Evolutionary conservation across 1,139 yeast species (phyloP).

Genomic region (Yamadazyma aaseri): DNA sequence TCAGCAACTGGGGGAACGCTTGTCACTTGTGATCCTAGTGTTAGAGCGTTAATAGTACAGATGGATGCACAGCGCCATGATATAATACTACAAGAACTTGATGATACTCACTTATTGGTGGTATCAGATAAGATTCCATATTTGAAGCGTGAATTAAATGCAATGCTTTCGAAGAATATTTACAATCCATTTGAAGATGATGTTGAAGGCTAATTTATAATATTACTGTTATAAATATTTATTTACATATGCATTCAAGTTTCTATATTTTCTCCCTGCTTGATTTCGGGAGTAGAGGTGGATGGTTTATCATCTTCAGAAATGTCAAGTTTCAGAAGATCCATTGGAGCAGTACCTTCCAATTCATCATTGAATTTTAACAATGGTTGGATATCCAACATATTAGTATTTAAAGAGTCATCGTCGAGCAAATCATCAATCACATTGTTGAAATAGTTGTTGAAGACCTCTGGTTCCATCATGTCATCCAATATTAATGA

Average conservation of each 20-base stretch:
- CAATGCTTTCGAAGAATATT: constrained; percentile 74
- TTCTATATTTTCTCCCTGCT: background rate
- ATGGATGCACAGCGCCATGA: constrained; percentile 74
- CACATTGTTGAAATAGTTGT: constrained; percentile 37
- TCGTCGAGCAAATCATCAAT: constrained; percentile 15
- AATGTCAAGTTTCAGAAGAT: background rate
- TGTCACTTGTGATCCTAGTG: constrained; percentile 81
- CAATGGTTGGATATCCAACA: constrained; percentile 17
- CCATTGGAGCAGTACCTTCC: background rate
- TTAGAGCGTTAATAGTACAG: constrained; percentile 77
- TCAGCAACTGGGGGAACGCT: constrained; percentile 47
- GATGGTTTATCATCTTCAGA: constrained; percentile 1
- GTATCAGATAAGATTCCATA: constrained; percentile 73
- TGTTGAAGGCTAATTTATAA: constrained; percentile 15
- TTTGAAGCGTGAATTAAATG: constrained; percentile 74
- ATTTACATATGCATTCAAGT: background rate
- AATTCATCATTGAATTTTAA: constrained; percentile 17
- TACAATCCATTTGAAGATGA: constrained; percentile 83
- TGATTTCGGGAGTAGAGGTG: background rate
- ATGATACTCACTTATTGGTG: constrained; percentile 83
- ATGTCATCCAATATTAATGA: constrained; percentile 25
- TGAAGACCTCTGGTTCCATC: constrained; percentile 58
- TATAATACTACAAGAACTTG: constrained; percentile 79
- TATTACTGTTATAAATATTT: background rate
- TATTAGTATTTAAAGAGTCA: constrained; percentile 11